Evolutionary conservation across 352 stramenopile species (phyloP).

Genomic region (Pythium guiyangense): DNA sequence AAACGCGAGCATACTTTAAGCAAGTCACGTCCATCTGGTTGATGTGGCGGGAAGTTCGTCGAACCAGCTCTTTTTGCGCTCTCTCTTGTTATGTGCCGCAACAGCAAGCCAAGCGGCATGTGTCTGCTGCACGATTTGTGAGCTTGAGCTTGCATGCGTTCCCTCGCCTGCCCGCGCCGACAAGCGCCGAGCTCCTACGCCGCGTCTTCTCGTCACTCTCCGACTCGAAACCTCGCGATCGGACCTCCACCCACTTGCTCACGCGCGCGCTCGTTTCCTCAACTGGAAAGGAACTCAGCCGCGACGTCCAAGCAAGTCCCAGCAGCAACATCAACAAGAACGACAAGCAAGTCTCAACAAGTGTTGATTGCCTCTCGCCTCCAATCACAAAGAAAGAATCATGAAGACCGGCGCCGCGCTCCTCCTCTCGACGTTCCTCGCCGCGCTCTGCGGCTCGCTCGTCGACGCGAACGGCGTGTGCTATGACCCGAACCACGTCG

Average conservation of each 20-base stretch:
- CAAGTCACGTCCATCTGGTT: too few relatives aligned
- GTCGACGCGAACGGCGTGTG: constrained; percentile 62
- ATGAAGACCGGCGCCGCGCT: constrained; percentile 14
- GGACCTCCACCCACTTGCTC: constrained; percentile 6
- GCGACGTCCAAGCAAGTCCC: not conserved
- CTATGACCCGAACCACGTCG: constrained; percentile 59
- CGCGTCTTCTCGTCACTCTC: constrained; percentile 4
- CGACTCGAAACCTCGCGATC: constrained; percentile 8
- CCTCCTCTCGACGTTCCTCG: constrained; percentile 11
- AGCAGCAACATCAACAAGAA: not conserved
- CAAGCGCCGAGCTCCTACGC: not conserved
- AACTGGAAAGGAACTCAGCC: constrained; percentile 5
- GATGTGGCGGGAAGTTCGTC: too few relatives aligned
- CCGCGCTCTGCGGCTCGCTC: constrained; percentile 24
- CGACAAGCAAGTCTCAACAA: not conserved
- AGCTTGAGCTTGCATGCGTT: not conserved
- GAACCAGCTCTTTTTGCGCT: too few relatives aligned
- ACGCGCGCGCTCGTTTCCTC: constrained; percentile 7
- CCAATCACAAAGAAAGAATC: not conserved
- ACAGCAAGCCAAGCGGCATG: too few relatives aligned
- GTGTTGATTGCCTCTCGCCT: not conserved
- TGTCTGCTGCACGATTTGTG: not conserved
- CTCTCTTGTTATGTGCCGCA: too few relatives aligned
- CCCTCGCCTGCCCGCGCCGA: not conserved
- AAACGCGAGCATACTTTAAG: too few relatives aligned